A percentile compares a stretch with the other conserved stretches of the same genome.
Evolutionary conservation across 352 stramenopile genomes (phyloP).

Genomic region (Thraustochytrium sp.): DNA sequence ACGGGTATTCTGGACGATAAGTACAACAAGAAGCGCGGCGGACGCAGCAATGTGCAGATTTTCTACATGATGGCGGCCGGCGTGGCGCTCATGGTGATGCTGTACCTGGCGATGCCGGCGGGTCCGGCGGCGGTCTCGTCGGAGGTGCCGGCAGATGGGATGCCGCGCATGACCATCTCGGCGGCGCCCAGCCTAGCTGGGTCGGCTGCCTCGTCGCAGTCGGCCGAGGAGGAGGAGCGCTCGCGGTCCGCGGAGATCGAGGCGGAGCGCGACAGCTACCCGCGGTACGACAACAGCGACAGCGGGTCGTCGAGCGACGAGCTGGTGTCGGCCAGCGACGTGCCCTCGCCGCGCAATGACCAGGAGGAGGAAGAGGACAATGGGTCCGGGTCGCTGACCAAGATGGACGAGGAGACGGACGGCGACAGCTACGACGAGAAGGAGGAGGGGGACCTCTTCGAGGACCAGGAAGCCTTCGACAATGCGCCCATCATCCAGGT

Average conservation of each 20-base stretch:
- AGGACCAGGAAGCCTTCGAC: slow-evolving; percentile 32
- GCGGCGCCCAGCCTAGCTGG: neutral
- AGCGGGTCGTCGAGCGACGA: neutral
- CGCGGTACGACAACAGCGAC: neutral
- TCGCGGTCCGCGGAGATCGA: neutral
- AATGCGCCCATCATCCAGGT: slow-evolving; percentile 37
- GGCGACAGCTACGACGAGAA: slow-evolving; percentile 17
- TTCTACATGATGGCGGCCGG: neutral
- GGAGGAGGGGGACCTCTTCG: slow-evolving; percentile 23
- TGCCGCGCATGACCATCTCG: neutral
- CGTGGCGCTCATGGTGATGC: neutral
- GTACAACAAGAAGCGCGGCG: neutral
- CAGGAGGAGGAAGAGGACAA: neutral
- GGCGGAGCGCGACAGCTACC: neutral
- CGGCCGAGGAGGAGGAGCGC: neutral
- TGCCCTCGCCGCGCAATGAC: neutral
- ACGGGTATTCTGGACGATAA: neutral
- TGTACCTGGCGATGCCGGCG: neutral
- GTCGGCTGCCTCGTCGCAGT: neutral
- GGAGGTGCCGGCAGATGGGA: neutral
- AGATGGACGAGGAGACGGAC: neutral
- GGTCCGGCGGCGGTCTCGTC: neutral
- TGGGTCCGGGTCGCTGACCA: neutral
- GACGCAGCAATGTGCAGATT: neutral
- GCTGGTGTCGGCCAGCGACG: neutral